phyloP scores from a whole-genome alignment of 345 rosid species.

The Brassica carinata region DNA sequence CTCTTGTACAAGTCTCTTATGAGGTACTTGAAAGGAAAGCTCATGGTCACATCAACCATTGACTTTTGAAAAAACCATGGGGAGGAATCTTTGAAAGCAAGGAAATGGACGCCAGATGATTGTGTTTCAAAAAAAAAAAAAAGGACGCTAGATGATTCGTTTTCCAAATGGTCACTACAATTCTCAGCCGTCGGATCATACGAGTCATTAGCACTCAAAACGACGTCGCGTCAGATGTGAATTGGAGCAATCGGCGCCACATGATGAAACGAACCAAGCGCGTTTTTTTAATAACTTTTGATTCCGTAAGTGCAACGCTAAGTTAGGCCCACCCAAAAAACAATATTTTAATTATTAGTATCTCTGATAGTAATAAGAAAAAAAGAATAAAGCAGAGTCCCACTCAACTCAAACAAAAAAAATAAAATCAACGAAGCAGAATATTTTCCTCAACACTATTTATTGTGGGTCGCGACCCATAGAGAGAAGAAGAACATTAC shows the following conservation, averaged over 20 bases:
- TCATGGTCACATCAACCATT: not conserved
- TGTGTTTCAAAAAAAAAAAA: not conserved
- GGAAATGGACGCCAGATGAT: not conserved
- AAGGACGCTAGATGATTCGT: not conserved
- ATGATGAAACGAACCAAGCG: conserved; percentile 21
- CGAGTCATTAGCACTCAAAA: not conserved
- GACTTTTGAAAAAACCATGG: not conserved
- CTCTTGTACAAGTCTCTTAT: not conserved
- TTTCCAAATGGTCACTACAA: not conserved
- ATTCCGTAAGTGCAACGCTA: conserved; percentile 40
- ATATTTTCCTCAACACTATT: conserved; percentile 23
- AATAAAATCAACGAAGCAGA: conserved; percentile 23
- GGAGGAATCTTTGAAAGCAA: not conserved
- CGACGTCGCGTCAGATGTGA: not conserved
- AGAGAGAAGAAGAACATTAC: conserved; percentile 12
- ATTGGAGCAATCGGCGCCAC: conserved; percentile 25
- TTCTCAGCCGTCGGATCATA: conserved; percentile 9
- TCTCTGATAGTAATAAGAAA: not conserved
- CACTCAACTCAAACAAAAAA: not conserved
- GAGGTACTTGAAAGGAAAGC: not conserved
- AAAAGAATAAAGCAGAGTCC: conserved; percentile 26
- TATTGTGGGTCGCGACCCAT: conserved; percentile 41
- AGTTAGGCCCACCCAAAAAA: conserved; percentile 35
- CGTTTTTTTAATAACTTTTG: not conserved
- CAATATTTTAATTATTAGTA: not conserved